phyloP scores from a whole-genome alignment of 1,284 basidiomycete species.

The Golubevia sp. region DNA sequence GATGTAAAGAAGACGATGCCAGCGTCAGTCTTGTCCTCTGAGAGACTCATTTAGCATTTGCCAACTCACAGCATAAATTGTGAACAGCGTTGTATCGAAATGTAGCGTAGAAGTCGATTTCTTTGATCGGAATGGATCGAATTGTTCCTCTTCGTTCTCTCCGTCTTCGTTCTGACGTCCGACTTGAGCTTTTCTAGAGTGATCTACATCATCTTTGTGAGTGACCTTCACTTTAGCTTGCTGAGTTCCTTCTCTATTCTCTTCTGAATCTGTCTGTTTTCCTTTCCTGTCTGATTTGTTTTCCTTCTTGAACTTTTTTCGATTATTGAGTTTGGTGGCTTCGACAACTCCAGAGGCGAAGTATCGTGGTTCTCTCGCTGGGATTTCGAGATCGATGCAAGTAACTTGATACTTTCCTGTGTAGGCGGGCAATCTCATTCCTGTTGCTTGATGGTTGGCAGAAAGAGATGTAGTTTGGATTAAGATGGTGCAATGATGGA shows the following conservation, averaged over 20 bases:
- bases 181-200: neutral
- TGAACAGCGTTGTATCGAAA: slow-evolving; percentile 44
- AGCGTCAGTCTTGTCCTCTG: too few relatives aligned
- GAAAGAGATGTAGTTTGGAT: too few relatives aligned
- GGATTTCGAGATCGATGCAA: slow-evolving; percentile 44
- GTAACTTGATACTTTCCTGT: slow-evolving; percentile 37
- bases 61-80: slow-evolving; percentile 20
- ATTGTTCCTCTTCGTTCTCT: slow-evolving; percentile 4
- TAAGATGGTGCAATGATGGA: too few relatives aligned
- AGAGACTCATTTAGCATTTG: too few relatives aligned
- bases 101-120: slow-evolving; percentile 32
- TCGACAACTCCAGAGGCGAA: slow-evolving; percentile 21
- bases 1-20: too few relatives aligned
- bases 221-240: neutral
- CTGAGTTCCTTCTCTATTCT: neutral
- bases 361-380: slow-evolving; percentile 31
- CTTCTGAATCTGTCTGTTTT: neutral
- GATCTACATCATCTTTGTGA: neutral
- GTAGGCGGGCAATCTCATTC: slow-evolving; percentile 30
- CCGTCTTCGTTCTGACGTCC: slow-evolving; percentile 1
- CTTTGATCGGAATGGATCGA: slow-evolving; percentile 20
- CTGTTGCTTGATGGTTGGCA: too few relatives aligned
- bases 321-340: slow-evolving; percentile 4
- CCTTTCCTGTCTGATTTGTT: slow-evolving; percentile 10
- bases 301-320: slow-evolving; percentile 11